Percentiles rank a stretch among this genome's conserved stretches.
Conservation (phyloP, 1,284 basidiomycete species). For the Irpex rosettiformis region DNA sequence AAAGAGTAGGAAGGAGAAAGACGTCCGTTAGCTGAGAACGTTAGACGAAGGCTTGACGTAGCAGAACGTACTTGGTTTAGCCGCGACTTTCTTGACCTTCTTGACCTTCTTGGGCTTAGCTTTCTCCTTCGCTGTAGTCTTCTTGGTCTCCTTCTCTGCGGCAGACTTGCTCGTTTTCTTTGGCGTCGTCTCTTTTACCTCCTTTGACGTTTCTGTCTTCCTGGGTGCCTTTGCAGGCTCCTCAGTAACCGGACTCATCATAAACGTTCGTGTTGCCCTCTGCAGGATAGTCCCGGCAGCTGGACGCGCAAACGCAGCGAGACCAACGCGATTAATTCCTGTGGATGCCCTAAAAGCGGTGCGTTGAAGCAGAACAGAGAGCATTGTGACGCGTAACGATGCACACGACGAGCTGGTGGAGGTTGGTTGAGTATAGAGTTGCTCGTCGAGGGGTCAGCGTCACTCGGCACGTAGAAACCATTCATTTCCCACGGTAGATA, state of each 20-base stretch:
- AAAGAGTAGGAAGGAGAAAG: neutral
- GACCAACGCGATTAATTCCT: neutral
- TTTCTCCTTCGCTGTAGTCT: conserved; percentile 1
- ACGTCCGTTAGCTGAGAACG: neutral
- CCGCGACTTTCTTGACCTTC: neutral
- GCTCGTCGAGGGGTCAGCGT: neutral
- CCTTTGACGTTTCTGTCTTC: conserved; percentile 2
- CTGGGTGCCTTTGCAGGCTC: conserved; percentile 5
- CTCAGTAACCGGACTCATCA: conserved; percentile 6
- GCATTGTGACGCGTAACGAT: conserved; percentile 4
- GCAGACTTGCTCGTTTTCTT: conserved; percentile 2
- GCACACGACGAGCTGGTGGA: neutral
- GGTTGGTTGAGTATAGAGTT: conserved; percentile 4
- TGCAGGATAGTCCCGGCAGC: neutral
- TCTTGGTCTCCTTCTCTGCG: conserved; percentile 7
- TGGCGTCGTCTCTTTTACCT: conserved; percentile 3
- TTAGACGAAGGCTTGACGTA: neutral
- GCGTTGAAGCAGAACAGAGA: conserved; percentile 7
- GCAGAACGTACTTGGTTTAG: neutral
- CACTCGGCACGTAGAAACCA: neutral
- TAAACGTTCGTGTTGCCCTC: conserved; percentile 10
- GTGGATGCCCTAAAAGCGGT: neutral
- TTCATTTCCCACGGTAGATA: neutral
- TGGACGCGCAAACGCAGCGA: conserved; percentile 4
- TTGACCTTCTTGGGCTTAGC: neutral